Percentiles rank a stretch among this genome's conserved stretches.
phyloP scores from a whole-genome alignment of 345 rosid genomes.

The Corchorus capsularis region DNA sequence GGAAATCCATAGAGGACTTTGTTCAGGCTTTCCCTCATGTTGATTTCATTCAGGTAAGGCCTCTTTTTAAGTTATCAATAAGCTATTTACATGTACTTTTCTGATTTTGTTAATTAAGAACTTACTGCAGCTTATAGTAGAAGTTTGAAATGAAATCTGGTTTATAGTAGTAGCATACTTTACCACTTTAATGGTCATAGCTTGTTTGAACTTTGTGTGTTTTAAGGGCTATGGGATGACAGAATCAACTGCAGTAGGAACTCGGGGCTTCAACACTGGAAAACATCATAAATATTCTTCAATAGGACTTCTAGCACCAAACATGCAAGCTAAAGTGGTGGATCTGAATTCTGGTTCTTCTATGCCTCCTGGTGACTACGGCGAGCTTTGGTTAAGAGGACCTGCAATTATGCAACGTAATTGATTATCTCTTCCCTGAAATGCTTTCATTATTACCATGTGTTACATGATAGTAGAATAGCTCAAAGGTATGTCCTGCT shows the following conservation, averaged over 20 bases:
- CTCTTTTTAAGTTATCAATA: not conserved
- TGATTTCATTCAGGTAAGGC: conserved; percentile 76
- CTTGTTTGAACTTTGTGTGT: conserved; percentile 9
- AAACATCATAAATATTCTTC: conserved; percentile 49
- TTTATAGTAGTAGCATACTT: not conserved
- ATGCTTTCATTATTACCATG: not conserved
- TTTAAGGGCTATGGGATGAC: conserved; percentile 91
- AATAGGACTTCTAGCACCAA: conserved; percentile 81
- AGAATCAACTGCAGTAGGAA: conserved; percentile 81
- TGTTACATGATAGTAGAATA: not conserved
- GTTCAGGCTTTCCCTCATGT: conserved; percentile 54
- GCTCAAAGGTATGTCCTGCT: not conserved
- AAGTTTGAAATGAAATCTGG: not conserved
- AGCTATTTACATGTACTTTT: not conserved
- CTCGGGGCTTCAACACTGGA: conserved; percentile 68
- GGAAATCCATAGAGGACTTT: conserved; percentile 56
- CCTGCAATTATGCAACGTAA: conserved; percentile 78
- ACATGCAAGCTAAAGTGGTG: conserved; percentile 75
- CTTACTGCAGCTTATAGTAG: not conserved
- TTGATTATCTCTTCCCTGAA: conserved; percentile 1
- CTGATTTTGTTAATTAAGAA: not conserved
- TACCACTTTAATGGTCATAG: not conserved
- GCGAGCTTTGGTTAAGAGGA: conserved; percentile 92
- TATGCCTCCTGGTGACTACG: conserved; percentile 64
- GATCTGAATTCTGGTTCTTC: conserved; percentile 62